Evolutionary conservation across 1,284 basidiomycete genomes (phyloP).

Genomic region (Moniliophthora roreri): DNA sequence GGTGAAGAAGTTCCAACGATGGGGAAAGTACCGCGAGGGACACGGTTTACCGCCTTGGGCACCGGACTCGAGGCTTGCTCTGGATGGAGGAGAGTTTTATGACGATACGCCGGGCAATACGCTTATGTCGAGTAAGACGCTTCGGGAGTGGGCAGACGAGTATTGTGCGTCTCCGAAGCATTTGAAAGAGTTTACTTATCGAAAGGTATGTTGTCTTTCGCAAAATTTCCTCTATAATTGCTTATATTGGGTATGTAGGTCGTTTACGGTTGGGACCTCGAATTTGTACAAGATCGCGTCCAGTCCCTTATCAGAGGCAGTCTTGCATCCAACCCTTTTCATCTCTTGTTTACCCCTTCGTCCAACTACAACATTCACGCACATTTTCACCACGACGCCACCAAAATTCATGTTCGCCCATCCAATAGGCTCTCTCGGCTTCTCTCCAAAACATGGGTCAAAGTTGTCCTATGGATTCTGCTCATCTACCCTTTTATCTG

Average conservation of each 20-base stretch:
- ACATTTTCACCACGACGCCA: constrained; percentile 34
- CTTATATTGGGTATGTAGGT: constrained; percentile 28
- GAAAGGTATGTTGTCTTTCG: constrained; percentile 39
- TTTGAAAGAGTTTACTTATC: constrained; percentile 66
- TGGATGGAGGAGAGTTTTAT: constrained; percentile 16
- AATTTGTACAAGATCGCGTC: constrained; percentile 29
- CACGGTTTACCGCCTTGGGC: constrained; percentile 46
- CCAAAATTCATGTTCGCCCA: constrained; percentile 48
- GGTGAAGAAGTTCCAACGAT: constrained; percentile 29
- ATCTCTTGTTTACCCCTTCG: constrained; percentile 28
- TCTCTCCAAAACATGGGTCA: constrained; percentile 51
- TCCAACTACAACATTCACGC: constrained; percentile 46
- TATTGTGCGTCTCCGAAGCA: constrained; percentile 60
- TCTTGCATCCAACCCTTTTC: constrained; percentile 45
- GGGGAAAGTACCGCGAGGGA: constrained; percentile 28
- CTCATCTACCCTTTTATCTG: constrained; percentile 67
- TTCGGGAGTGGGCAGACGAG: constrained; percentile 71
- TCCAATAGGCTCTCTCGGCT: constrained; percentile 49
- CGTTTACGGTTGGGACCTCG: constrained; percentile 64
- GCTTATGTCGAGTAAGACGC: constrained; percentile 48
- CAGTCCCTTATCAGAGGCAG: constrained; percentile 11
- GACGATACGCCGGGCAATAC: constrained; percentile 23
- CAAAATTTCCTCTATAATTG: neutral
- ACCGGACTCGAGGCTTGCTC: constrained; percentile 13
- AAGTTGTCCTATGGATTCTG: constrained; percentile 51